Percentiles rank a stretch among this genome's conserved stretches.
phyloP scores from a whole-genome alignment of 1,139 yeast genomes.

The Blastobotrys aristatus region DNA sequence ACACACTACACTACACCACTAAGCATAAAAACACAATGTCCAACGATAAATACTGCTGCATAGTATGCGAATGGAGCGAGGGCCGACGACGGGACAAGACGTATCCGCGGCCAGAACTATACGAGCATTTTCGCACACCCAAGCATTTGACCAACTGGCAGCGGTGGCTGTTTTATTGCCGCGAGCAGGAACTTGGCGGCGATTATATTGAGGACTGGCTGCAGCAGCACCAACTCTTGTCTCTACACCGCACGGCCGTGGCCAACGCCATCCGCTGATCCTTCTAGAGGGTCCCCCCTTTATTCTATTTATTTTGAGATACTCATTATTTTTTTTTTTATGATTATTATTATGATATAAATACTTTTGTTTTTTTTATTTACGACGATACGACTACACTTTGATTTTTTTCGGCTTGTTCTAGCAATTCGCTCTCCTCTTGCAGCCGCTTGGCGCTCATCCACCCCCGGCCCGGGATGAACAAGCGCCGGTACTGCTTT shows the following conservation, averaged over 20 bases:
- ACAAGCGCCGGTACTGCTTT: slow-evolving; percentile 41
- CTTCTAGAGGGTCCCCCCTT: not conserved
- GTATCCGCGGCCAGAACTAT: slow-evolving; percentile 16
- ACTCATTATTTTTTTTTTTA: not conserved
- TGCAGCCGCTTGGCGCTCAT: slow-evolving; percentile 38
- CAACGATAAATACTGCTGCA: slow-evolving; percentile 13
- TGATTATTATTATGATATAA: not conserved
- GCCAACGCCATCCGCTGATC: slow-evolving; percentile 15
- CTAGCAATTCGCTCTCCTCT: slow-evolving; percentile 26
- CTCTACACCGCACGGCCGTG: slow-evolving; percentile 23
- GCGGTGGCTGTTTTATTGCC: slow-evolving; percentile 27
- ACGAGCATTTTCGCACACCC: slow-evolving; percentile 26
- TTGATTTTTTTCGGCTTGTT: slow-evolving; percentile 14
- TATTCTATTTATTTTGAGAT: too few relatives aligned
- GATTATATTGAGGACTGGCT: slow-evolving; percentile 33
- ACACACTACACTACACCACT: not conserved
- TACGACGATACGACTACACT: not conserved
- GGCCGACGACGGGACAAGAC: slow-evolving; percentile 18
- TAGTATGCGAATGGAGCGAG: slow-evolving; percentile 30
- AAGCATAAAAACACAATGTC: too few relatives aligned
- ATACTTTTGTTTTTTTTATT: too few relatives aligned
- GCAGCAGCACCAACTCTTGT: slow-evolving; percentile 25
- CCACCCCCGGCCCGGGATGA: slow-evolving; percentile 55
- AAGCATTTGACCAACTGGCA: slow-evolving; percentile 27
- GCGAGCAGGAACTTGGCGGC: slow-evolving; percentile 27